phyloP scores from a whole-genome alignment of 2,329 filamentous ascomycete genomes.

The Berkeleyomyces rouxiae region DNA sequence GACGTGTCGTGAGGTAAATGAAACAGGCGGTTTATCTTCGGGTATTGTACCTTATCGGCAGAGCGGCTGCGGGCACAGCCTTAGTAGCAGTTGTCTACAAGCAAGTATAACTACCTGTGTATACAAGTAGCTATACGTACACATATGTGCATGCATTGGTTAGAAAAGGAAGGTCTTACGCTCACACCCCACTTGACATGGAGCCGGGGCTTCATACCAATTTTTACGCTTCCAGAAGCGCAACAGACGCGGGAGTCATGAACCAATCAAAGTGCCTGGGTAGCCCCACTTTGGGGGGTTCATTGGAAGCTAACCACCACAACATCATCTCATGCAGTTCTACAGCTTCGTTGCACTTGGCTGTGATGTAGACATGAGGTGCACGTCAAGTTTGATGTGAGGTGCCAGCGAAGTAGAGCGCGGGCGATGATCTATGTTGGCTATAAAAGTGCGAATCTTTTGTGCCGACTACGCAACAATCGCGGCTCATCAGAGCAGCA shows the following conservation, averaged over 20 bases:
- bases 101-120: not conserved
- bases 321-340: not conserved
- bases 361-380: too few relatives aligned
- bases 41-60: slow-evolving; percentile 1
- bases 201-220: slow-evolving; percentile 5
- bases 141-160: too few relatives aligned
- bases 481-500: too few relatives aligned
- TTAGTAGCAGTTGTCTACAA: not conserved
- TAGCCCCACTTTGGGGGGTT: not conserved
- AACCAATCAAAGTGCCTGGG: slow-evolving; percentile 2
- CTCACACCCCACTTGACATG: slow-evolving; percentile 8
- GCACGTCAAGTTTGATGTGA: too few relatives aligned
- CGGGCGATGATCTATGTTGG: too few relatives aligned
- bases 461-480: too few relatives aligned
- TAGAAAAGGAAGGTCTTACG: not conserved
- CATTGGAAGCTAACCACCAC: not conserved
- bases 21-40: slow-evolving; percentile 6
- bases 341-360: too few relatives aligned
- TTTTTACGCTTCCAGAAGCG: slow-evolving; percentile 10
- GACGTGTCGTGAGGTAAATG: not conserved
- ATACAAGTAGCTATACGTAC: not conserved
- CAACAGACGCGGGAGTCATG: slow-evolving; percentile 8
- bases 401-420: too few relatives aligned
- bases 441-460: too few relatives aligned
- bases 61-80: not conserved